These are phyloP conservation scores for Trichoderma sp. DNA, from an alignment of 2,329 filamentous ascomycete genomes.

Conservation along the genomic window DNA sequence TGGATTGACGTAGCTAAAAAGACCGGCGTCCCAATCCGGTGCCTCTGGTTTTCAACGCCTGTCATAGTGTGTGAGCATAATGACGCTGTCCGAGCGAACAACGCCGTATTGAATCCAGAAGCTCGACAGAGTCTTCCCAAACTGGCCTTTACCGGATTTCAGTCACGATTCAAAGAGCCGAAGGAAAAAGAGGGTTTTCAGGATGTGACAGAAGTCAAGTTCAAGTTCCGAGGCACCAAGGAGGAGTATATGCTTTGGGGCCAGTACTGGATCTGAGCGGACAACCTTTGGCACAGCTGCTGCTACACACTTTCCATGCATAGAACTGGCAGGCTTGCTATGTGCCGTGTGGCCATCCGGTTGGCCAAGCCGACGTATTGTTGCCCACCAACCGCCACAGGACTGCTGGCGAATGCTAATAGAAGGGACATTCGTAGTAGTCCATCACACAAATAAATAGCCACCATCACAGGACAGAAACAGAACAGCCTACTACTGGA, in stretches of 20 bases:
- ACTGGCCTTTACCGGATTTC: conserved; percentile 78
- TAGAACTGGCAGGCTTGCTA: background rate
- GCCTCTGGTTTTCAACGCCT: conserved; percentile 79
- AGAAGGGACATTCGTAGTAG: background rate
- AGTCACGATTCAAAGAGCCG: conserved; percentile 72
- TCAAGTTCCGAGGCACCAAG: conserved; percentile 70
- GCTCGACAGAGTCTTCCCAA: conserved; percentile 70
- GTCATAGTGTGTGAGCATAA: conserved; percentile 79
- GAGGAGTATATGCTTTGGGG: conserved; percentile 73
- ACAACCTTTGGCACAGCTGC: background rate
- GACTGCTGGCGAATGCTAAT: background rate
- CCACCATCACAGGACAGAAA: background rate
- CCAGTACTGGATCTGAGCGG: conserved; percentile 68
- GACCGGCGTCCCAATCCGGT: conserved; percentile 73
- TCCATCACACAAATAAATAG: background rate
- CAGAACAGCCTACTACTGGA: background rate
- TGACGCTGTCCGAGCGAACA: conserved; percentile 75
- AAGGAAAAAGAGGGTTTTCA: conserved; percentile 76
- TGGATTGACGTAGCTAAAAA: conserved; percentile 78
- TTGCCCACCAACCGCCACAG: background rate
- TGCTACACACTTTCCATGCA: background rate
- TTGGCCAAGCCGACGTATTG: background rate
- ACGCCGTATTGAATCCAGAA: conserved; percentile 77
- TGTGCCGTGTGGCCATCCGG: background rate
- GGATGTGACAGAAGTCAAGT: conserved; percentile 75